Evolutionary conservation across 75 land plant genomes (phyloP).

Genomic region (Picea sitchensis): DNA sequence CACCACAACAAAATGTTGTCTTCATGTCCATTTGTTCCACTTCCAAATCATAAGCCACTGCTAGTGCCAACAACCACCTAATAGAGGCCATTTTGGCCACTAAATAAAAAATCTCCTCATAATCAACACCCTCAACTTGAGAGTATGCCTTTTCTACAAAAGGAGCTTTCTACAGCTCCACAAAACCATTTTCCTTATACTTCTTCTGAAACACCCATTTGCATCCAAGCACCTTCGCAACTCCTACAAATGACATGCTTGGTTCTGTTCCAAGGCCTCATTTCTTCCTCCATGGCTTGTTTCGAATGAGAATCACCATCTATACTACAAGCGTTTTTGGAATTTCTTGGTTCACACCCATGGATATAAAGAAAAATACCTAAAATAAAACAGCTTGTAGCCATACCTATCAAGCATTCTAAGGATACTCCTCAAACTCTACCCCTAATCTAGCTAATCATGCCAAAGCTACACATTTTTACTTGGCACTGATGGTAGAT

Average conservation of each 20-base stretch:
- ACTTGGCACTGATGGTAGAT: too few species aligned
- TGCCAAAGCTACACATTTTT: too few species aligned
- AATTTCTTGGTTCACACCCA: too few species aligned
- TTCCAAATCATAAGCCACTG: neutral
- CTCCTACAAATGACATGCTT: neutral
- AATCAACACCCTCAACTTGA: neutral
- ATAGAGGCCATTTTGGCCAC: neutral
- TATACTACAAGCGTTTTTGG: neutral
- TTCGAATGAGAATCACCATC: neutral
- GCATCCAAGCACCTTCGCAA: neutral
- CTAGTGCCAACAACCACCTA: neutral
- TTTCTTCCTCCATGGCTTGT: neutral
- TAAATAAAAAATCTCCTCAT: neutral
- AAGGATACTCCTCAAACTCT: too few species aligned
- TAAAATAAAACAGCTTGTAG: too few species aligned
- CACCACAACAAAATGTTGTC: too few species aligned
- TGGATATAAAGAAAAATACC: too few species aligned
- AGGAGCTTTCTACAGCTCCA: neutral
- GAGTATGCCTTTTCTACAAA: neutral
- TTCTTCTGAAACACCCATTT: neutral
- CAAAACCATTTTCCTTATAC: too few species aligned
- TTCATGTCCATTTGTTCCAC: neutral
- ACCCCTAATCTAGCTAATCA: too few species aligned
- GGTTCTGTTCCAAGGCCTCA: neutral
- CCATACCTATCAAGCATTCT: too few species aligned